These are phyloP conservation scores for Lecanicillium sp. DNA, from an alignment of 2,329 filamentous ascomycete genomes.

Conservation along the genomic window DNA sequence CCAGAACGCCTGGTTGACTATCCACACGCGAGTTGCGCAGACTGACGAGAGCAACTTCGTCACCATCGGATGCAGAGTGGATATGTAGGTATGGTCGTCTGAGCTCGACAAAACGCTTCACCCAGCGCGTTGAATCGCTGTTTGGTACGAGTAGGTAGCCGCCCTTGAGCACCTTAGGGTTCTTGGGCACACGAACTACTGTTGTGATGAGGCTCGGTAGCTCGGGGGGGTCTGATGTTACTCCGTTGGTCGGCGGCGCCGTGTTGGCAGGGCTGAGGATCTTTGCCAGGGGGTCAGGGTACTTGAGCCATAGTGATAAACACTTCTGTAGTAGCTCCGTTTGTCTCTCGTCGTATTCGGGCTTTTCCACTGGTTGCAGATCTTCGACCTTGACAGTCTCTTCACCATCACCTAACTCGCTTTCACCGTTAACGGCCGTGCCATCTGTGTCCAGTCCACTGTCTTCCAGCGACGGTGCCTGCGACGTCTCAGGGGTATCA, in stretches of 20 bases:
- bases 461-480: slow-evolving; percentile 31
- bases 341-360: slow-evolving; percentile 43
- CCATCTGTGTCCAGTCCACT: slow-evolving; percentile 20
- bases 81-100: slow-evolving; percentile 88
- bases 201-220: slow-evolving; percentile 66
- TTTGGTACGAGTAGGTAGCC: slow-evolving; percentile 85
- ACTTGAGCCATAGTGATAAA: slow-evolving; percentile 58
- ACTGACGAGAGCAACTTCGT: slow-evolving; percentile 85
- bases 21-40: slow-evolving; percentile 87
- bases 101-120: slow-evolving; percentile 88
- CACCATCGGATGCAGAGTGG: slow-evolving; percentile 76
- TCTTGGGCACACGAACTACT: slow-evolving; percentile 74
- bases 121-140: slow-evolving; percentile 75
- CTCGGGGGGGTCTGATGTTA: slow-evolving; percentile 39
- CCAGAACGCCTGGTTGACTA: slow-evolving; percentile 80
- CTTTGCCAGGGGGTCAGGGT: slow-evolving; percentile 49
- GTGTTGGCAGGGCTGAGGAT: slow-evolving; percentile 58
- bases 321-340: slow-evolving; percentile 46
- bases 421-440: slow-evolving; percentile 18
- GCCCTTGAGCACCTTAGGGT: slow-evolving; percentile 72
- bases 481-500: slow-evolving; percentile 50
- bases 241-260: slow-evolving; percentile 61
- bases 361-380: slow-evolving; percentile 17
- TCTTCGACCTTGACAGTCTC: slow-evolving; percentile 19
- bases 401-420: slow-evolving; percentile 19